phyloP scores from a whole-genome alignment of 2,329 filamentous ascomycete genomes.

The Colletotrichum nymphaeae region DNA sequence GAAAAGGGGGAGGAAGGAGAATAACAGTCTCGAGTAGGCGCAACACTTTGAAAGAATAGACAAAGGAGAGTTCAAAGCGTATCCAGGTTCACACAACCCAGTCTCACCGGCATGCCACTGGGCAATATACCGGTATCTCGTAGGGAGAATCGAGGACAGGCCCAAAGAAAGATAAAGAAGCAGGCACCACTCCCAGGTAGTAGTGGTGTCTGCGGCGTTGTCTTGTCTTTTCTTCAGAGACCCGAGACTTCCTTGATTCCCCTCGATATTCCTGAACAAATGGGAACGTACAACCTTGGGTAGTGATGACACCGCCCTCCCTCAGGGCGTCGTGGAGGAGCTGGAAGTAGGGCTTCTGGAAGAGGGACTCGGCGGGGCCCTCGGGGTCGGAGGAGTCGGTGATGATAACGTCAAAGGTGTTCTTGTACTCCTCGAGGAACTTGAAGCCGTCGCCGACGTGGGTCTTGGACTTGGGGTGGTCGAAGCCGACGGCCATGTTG shows the following conservation, averaged over 20 bases:
- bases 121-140: conserved; percentile 6
- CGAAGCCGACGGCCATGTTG: conserved; percentile 91
- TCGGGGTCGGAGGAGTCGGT: conserved; percentile 98
- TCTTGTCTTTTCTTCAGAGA: background rate
- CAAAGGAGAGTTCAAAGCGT: conserved; percentile 30
- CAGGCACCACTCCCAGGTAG: conserved; percentile 43
- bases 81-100: conserved; percentile 19
- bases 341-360: conserved; percentile 99
- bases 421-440: conserved; percentile 96
- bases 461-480: conserved; percentile 92
- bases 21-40: conserved; percentile 10
- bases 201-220: background rate
- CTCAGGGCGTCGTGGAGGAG: conserved; percentile 89
- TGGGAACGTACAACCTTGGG: conserved; percentile 99
- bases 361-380: conserved; percentile 93
- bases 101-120: conserved; percentile 29
- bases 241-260: conserved; percentile 34
- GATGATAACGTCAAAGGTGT: conserved; percentile 99
- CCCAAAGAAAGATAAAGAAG: conserved; percentile 40
- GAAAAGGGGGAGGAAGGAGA: conserved; percentile 2
- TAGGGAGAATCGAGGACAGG: conserved; percentile 32
- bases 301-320: conserved; percentile 97
- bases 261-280: conserved; percentile 54
- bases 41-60: background rate
- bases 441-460: conserved; percentile 99